Percentiles rank a stretch among this genome's conserved stretches.
Conservation (phyloP, 768 basidiomycete genomes). For the Boletus vermiculosoides region DNA sequence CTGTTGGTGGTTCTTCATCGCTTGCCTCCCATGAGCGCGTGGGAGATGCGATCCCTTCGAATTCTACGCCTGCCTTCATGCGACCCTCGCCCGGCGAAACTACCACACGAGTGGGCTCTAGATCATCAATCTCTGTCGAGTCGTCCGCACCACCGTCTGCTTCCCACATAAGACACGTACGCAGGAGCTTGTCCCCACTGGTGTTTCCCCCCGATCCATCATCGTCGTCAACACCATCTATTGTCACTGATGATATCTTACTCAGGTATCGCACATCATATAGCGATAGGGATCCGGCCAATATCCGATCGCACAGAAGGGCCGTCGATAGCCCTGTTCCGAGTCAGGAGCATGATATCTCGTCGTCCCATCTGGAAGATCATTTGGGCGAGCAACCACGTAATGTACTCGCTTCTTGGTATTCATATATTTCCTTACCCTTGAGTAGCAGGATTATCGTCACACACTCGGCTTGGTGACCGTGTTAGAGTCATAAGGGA, state of each 20-base stretch:
- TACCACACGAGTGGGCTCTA: conserved; percentile 3
- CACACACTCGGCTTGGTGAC: conserved; percentile 9
- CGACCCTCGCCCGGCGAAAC: conserved; percentile 16
- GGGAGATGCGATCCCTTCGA: conserved; percentile 9
- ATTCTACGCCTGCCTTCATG: conserved; percentile 18
- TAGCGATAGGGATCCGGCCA: neutral
- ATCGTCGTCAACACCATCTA: conserved; percentile 10
- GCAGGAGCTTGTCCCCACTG: conserved; percentile 28
- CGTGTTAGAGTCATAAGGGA: conserved; percentile 23
- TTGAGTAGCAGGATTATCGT: neutral
- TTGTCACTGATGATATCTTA: conserved; percentile 16
- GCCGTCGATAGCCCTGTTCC: conserved; percentile 4
- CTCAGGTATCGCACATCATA: conserved; percentile 13
- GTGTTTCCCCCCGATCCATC: conserved; percentile 20
- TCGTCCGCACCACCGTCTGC: conserved; percentile 1
- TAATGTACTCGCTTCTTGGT: conserved; percentile 1
- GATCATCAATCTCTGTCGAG: conserved; percentile 15
- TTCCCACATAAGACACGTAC: conserved; percentile 16
- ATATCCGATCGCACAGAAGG: conserved; percentile 8
- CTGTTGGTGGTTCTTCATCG: conserved; percentile 11
- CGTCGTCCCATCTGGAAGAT: conserved; percentile 10
- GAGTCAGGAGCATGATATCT: neutral
- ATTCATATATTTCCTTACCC: neutral
- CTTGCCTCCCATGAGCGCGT: conserved; percentile 16
- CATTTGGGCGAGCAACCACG: conserved; percentile 9